Base-by-base conservation (phyloP, 2,329 filamentous ascomycete species). In the Parascedosporium putredinis region DNA sequence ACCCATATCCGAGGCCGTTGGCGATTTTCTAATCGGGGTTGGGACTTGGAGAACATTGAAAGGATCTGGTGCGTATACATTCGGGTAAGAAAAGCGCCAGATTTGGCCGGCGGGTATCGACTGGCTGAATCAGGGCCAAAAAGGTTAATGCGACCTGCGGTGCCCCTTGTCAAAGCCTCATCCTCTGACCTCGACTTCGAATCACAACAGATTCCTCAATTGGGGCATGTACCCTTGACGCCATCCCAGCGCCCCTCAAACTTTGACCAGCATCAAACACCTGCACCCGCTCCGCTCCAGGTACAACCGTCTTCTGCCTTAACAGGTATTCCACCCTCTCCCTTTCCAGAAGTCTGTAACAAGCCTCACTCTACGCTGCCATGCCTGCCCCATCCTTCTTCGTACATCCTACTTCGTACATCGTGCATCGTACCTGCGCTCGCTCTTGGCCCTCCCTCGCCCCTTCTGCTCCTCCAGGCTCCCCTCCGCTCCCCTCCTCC, bases 81-180 rank as follows among this genome's bases (percentile, higher is more conserved):
- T n/a, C n/a, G n/a, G n/a, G n/a, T n/a, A n/a, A n/a, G n/a, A n/a
- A n/a, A n/a, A n/a, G n/a, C n/a, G n/a, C n/a, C n/a, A n/a, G n/a
- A n/a, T n/a, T n/a, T n/a, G n/a, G 38, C 38, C 38, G 38, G 38
- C 38, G 38, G 38, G 38, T 42, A 42, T 42, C 20, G 38, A 42
- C 38, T 42, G 38, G 38, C 16, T 42, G 38, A 20, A 42, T 42
- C 20, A 42, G 38, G 23, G 16, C 38, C n/a, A n/a, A 20, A 42
- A 42, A 42, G 38, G 38, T 42, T 42, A 42, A 42, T 42, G 38
- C 38, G 38, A 22, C 38, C 38, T 10, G 38, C 18, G 38, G 7
- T n/a, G n/a, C 16, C 38, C 38, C 38, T 20, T 42, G 38, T 42
- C 38, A 42, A 20, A 22, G 16, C 38, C 38, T 18, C 38, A 42